Percentiles rank a stretch among this genome's conserved stretches.
These are phyloP conservation scores for Aspergillus sp. DNA, from an alignment of 2,329 filamentous ascomycete genomes.

Conservation along the genomic window DNA sequence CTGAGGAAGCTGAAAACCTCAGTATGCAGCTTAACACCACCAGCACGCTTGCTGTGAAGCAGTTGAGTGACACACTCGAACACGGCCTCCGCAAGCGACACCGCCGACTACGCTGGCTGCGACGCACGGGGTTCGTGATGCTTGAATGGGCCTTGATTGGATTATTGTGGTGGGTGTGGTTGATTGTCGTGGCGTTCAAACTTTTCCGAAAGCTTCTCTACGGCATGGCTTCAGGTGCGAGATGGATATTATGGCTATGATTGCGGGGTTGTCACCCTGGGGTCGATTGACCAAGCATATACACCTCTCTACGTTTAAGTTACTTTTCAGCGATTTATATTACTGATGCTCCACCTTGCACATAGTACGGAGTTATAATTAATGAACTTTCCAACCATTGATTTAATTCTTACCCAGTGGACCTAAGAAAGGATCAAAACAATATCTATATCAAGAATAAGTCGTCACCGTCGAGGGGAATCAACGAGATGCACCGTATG, in stretches of 20 bases:
- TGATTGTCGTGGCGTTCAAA: constrained; percentile 76
- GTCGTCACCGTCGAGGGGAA: neutral
- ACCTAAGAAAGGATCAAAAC: too few species aligned
- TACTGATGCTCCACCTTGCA: neutral
- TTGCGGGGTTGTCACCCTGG: neutral
- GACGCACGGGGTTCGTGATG: constrained; percentile 73
- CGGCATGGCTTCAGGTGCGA: constrained; percentile 59
- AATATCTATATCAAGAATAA: too few species aligned
- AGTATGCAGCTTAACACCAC: constrained; percentile 72
- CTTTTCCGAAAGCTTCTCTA: constrained; percentile 63
- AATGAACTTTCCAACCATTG: neutral
- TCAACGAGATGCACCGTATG: neutral
- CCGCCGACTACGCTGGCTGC: constrained; percentile 71
- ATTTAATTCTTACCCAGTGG: neutral
- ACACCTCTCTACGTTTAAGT: neutral
- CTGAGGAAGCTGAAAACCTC: constrained; percentile 78
- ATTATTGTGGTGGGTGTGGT: constrained; percentile 93
- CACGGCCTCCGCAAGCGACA: constrained; percentile 69
- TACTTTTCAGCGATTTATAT: neutral
- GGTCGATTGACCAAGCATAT: neutral
- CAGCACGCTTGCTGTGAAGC: constrained; percentile 77
- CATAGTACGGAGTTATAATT: neutral
- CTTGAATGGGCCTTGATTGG: constrained; percentile 87
- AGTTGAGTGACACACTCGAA: constrained; percentile 73
- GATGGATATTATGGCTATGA: constrained; percentile 82